Percentiles rank a stretch among this genome's conserved stretches.
Conservation (phyloP, 2,329 filamentous ascomycete genomes). For the Colletotrichum sp. region DNA sequence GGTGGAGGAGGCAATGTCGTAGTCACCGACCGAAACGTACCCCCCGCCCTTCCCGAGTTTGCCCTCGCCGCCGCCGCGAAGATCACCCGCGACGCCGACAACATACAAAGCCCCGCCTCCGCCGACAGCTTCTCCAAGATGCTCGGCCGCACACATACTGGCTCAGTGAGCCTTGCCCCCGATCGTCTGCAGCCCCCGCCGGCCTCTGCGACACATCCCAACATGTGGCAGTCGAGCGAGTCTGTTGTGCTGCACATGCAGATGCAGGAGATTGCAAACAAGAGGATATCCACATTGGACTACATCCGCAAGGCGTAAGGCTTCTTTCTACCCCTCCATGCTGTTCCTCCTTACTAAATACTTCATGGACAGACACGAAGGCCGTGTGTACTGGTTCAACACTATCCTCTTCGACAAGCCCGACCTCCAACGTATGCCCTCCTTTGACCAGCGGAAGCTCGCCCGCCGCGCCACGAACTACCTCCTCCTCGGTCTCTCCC, state of each 20-base stretch:
- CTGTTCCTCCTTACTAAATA: neutral
- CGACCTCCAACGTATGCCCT: slow-evolving; percentile 82
- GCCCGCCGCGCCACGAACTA: slow-evolving; percentile 92
- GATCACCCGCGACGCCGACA: slow-evolving; percentile 35
- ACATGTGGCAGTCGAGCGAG: slow-evolving; percentile 45
- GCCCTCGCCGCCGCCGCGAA: slow-evolving; percentile 54
- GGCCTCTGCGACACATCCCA: slow-evolving; percentile 24
- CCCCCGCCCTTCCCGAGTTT: slow-evolving; percentile 59
- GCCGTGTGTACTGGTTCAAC: slow-evolving; percentile 97
- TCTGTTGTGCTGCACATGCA: slow-evolving; percentile 58
- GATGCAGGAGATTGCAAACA: slow-evolving; percentile 84
- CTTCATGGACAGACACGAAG: slow-evolving; percentile 72
- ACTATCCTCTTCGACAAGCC: slow-evolving; percentile 88
- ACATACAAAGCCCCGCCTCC: slow-evolving; percentile 27
- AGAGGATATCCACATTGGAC: slow-evolving; percentile 91
- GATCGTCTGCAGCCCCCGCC: slow-evolving; percentile 31
- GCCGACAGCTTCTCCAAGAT: slow-evolving; percentile 46
- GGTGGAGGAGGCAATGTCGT: slow-evolving; percentile 42
- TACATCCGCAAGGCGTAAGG: slow-evolving; percentile 90
- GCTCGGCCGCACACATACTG: slow-evolving; percentile 44
- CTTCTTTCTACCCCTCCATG: slow-evolving; percentile 22
- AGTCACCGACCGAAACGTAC: slow-evolving; percentile 49
- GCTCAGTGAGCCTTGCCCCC: slow-evolving; percentile 31
- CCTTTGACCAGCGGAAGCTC: slow-evolving; percentile 83
- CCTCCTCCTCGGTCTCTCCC: slow-evolving; percentile 87